Base-by-base conservation (phyloP, 2,329 filamentous ascomycete species). In the Verticillium albo-atrum region DNA sequence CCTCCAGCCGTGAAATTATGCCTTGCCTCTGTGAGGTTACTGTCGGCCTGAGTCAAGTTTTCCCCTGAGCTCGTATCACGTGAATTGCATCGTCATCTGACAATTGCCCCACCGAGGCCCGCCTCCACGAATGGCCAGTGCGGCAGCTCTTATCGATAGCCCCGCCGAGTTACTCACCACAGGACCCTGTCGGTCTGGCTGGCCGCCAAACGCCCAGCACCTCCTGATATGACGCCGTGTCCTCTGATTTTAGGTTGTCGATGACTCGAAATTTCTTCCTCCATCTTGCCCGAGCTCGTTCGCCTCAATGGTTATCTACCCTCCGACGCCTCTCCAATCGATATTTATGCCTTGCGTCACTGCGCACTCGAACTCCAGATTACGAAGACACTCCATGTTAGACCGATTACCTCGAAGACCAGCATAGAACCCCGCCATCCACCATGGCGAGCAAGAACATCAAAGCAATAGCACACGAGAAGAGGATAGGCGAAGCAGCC, bases 401-500 rank as follows among this genome's bases (percentile, higher is more conserved):
- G 57, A 62, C 34, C 68, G 67, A 68, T 71, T 71, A 71, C 64
- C 55, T 20, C 67, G 63, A 60, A 52, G 37, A 35, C 52, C 54
- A 23, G 57, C 67, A 50, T 20, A 23, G n/a, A 54, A 35, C 15
- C 20, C 15, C 52, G 52, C 27, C 61, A 58, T 28, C 50, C 66
- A 76, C 58, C 62, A 88, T 87, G 85, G 75, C 83, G 51, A 76
- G 70, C 59, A 85, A 81, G 76, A 68, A 76, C 66, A 72, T 75
- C 60, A 90, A 88, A 73, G 83, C 87, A 70, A 84, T 88, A 60
- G 82, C 85, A 47, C 87, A 91, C 69, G 93, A 97, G 75, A 86
- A 90, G 74, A 89, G 91, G 66, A 92, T 91, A 77, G 92, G 92
- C 66, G 93, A 97, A 78, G 86, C 90, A 62, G 93, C 94, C 14